Base-by-base conservation (phyloP, 2,329 filamentous ascomycete genomes). In the Cephalotrichum gorgonifer region DNA sequence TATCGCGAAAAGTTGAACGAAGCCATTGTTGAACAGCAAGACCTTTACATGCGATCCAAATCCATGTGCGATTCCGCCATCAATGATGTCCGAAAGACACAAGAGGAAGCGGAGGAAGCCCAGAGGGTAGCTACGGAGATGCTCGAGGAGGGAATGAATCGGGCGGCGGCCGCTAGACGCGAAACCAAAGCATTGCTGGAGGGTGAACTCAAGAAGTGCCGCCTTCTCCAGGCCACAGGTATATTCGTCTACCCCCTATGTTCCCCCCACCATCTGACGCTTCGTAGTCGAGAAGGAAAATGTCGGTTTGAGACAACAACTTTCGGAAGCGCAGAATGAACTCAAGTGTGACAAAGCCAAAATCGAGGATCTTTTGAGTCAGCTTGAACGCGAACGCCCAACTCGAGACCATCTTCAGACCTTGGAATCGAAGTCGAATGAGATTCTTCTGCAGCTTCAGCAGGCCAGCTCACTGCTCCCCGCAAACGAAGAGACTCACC, bases 21-120 rank as follows among this genome's bases (percentile, higher is more conserved):
- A 44, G 68, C 69, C 2, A 68, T 71, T 8, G 52, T 55, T 2
- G 73, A 77, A 50, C 73, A 77, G 26, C 70, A 75, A 50, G 56
- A 56, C 5, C 59, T 76, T 1, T 74, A 64, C 53, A 56, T 52
- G 3, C 58, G 60, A 35, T 61, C 63, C 8, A 63, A 59, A 39
- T 47, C 59, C 2, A 60, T 59, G 39, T 67, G 64, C 47, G 51
- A 68, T 15, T 52, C 65, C 2, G 55, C 63, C 0, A 61, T 66
- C 11, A 52, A 59, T 1, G 5, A 60, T 58, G 17, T 54, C 59
- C 9, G 63, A 69, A 22, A 59, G 60, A 26, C 48, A 55, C 2
- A 52, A 53, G 11, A 58, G 60, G 54, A 60, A 6, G 51, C 55
- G 2, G 48, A 54, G 67, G 30, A 61, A 58, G 23, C 51, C 51